Base-by-base conservation (phyloP, 2,329 filamentous ascomycete genomes). In the Ilyonectria destructans region DNA sequence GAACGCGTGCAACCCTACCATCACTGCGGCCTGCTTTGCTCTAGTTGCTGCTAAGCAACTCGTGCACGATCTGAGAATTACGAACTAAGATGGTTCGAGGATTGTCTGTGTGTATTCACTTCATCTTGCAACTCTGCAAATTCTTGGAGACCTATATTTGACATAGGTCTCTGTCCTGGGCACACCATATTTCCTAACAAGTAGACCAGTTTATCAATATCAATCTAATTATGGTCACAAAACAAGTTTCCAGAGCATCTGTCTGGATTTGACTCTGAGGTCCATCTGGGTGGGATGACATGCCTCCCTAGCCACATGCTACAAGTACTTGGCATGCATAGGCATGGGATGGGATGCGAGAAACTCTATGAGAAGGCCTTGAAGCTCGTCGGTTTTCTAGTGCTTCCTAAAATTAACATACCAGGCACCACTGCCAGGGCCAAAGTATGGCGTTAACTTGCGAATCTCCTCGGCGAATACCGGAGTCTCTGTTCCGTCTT, bases 401-500 rank as follows among this genome's bases (percentile, higher is more conserved):
- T 71, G 64, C 37, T 64, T 66, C 21, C 52, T 59, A 37, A 72
- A 66, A 9, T 62, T 59, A n/a, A 54, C 49, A 60, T 74, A 74
- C 70, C 70, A 74, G 17, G 72, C 72, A 0, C 72, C 71, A 4
- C 62, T 69, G 4, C 67, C 71, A 2, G 33, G 49, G 5, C 56
- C 72, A 29, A 69, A 69, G 19, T 69, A 68, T 3, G 68, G 66
- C 23, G 51, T 31, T 23, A 74, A 37, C 7, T 69, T 71, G 17
- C 65, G 46, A 10, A 74, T 65, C 43, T 74, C 72, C 26, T 69
- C 68, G 1, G 71, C 65, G 43, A 74, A 74, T 17, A 60, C 43
- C 1, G 54, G 49, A 2, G 69, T 74, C 26, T 63, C 52, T 1
- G 43, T 59, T 17, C 60, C 71, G 33, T 69, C 66, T 45, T 74